Evolutionary conservation across 2,329 filamentous ascomycete species (phyloP), one percentile per base, ranked within the genome.

Genomic region (Aspergillus candidus): DNA sequence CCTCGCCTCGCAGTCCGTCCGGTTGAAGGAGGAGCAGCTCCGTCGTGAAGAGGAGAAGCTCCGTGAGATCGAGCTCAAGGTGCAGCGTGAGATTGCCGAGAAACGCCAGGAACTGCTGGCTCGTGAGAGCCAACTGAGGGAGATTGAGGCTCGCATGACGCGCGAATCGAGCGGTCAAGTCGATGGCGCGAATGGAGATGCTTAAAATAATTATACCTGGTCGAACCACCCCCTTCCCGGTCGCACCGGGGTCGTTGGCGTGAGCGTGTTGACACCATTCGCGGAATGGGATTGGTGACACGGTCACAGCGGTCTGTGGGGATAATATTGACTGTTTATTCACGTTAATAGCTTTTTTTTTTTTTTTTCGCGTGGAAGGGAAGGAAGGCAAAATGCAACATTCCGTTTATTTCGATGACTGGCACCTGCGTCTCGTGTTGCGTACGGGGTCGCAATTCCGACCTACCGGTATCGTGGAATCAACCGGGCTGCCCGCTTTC

Each of bases 11-110:
- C 93, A 98, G 73, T 97, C 90, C 32, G 93, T 98, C 52, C 89
- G 93, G 54, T 84, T 98, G 70, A 98, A 98, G 88, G 93, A 98
- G 71, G 93, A 98, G 74, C 93, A 98, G 72, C 86, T 98, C 59
- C 88, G 93, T 66, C 89, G 93, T 63, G 93, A 98, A 73, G 93
- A 98, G 76, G 93, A 98, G 85, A 98, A 98, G 79, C 84, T 98
- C 53, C 88, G 93, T 71, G 93, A 98, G 76, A 97, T 98, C 68
- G 93, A 98, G 70, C 78, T 96, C 76, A 98, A 98, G 84, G 93
- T 98, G 52, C 93, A 98, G 76, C 88, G 93, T 67, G 93, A 98
- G 74, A 98, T 98, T 77, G 95, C 96, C 74, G 93, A 97, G 81
- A 98, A 98, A 82, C 84, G 93, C 75, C 93, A 98, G 75, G 93